A percentile compares a stretch with the other conserved stretches of the same genome.
phyloP scores from a whole-genome alignment of 2,329 filamentous ascomycete genomes.

The Cordyceps fumosorosea region DNA sequence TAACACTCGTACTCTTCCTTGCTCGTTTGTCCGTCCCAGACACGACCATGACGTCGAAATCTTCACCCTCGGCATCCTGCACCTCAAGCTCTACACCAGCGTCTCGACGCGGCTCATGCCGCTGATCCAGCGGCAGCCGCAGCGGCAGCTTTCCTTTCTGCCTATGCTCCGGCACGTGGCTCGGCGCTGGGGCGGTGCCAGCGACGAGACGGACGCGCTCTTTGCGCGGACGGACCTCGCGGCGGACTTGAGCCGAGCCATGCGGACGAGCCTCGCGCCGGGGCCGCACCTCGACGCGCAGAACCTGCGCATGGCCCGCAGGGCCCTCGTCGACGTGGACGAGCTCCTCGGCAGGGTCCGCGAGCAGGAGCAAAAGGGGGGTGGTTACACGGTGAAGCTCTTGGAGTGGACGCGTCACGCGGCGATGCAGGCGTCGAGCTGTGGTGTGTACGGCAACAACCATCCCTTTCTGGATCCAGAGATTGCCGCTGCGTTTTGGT shows the following conservation, averaged over 20 bases:
- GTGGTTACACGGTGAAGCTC: not conserved
- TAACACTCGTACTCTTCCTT: no score
- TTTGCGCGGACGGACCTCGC: slow-evolving; percentile 3
- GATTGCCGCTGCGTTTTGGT: slow-evolving; percentile 14
- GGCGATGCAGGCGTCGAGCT: slow-evolving; percentile 15
- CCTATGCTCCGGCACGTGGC: slow-evolving; percentile 21
- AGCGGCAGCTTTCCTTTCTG: slow-evolving; percentile 22
- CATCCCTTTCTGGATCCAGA: slow-evolving; percentile 14
- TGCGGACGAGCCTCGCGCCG: slow-evolving; percentile 13
- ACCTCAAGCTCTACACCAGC: slow-evolving; percentile 24
- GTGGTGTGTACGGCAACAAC: slow-evolving; percentile 14
- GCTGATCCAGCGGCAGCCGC: slow-evolving; percentile 17
- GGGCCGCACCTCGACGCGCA: slow-evolving; percentile 16
- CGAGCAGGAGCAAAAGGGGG: no score
- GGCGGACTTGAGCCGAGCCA: slow-evolving; percentile 10
- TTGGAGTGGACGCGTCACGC: slow-evolving; percentile 13
- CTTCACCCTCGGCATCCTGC: no score
- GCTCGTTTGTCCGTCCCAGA: no score
- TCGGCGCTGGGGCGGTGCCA: slow-evolving; percentile 12
- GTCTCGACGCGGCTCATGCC: slow-evolving; percentile 21
- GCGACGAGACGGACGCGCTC: slow-evolving; percentile 11
- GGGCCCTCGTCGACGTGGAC: slow-evolving; percentile 12
- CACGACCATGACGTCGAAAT: no score
- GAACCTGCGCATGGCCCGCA: slow-evolving; percentile 16
- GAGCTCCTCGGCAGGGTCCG: not conserved